Evolutionary conservation across 2,329 filamentous ascomycete genomes (phyloP).

Genomic region (Colletotrichum lini): DNA sequence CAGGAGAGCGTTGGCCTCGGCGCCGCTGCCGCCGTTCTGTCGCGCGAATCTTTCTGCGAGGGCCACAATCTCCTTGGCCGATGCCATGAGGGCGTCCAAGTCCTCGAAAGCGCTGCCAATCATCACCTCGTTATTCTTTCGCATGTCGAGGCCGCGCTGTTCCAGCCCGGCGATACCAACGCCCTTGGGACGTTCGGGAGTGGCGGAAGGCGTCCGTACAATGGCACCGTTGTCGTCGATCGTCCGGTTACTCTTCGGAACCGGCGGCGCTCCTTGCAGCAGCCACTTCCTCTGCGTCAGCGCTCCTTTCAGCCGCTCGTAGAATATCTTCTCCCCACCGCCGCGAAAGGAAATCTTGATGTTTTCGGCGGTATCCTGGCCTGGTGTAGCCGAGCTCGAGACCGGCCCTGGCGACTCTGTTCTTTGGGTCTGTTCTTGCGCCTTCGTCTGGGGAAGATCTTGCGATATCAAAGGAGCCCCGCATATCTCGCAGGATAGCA

Average conservation of each 20-base stretch:
- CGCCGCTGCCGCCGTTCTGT: conserved; percentile 73
- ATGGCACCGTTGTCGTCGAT: conserved; percentile 54
- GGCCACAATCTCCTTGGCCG: conserved; percentile 94
- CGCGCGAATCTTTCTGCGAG: conserved; percentile 89
- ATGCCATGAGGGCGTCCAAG: conserved; percentile 96
- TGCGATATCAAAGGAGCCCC: conserved; percentile 79
- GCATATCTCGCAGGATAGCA: conserved; percentile 91
- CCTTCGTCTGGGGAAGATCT: conserved; percentile 56
- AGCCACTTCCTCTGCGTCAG: conserved; percentile 97
- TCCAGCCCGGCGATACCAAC: conserved; percentile 95
- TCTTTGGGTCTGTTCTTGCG: conserved; percentile 60
- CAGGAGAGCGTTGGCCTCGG: conserved; percentile 82
- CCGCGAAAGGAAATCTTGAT: conserved; percentile 93
- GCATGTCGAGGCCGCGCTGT: conserved; percentile 84
- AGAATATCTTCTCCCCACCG: conserved; percentile 91
- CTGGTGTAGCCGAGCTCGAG: conserved; percentile 59
- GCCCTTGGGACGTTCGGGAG: conserved; percentile 64
- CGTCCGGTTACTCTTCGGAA: conserved; percentile 73
- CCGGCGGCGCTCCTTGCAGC: conserved; percentile 87
- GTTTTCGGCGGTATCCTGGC: conserved; percentile 75
- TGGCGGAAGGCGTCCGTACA: conserved; percentile 45
- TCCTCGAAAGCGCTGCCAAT: conserved; percentile 97
- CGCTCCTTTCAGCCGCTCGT: conserved; percentile 88
- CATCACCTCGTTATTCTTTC: conserved; percentile 92
- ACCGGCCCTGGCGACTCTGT: conserved; percentile 85